These are phyloP conservation scores for Firmiana major DNA, from an alignment of 345 rosid genomes.

Conservation along the genomic window DNA sequence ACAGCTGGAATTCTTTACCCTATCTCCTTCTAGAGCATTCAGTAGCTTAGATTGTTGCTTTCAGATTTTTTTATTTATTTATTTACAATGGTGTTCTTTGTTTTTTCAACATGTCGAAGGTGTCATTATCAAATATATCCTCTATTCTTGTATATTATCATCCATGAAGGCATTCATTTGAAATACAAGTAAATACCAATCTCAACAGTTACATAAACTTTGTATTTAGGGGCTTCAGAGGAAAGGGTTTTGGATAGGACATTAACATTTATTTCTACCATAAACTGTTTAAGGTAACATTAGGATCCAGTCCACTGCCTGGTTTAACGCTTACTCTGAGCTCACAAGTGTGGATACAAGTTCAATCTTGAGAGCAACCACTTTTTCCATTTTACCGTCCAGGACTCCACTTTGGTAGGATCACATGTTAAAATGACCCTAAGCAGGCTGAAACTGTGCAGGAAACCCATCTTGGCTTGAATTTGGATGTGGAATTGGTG, in stretches of 20 bases:
- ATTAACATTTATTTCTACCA: not conserved
- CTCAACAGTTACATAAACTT: not conserved
- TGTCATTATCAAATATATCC: not conserved
- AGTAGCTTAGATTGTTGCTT: not conserved
- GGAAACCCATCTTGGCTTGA: not conserved
- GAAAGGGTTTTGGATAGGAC: not conserved
- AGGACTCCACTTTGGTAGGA: not conserved
- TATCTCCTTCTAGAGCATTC: not conserved
- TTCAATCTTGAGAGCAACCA: not conserved
- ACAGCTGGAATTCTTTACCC: not conserved
- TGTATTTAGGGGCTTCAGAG: not conserved
- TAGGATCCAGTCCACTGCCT: not conserved
- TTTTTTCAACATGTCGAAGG: not conserved
- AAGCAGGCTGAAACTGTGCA: not conserved
- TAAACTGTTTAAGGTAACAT: not conserved
- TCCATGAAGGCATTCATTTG: not conserved
- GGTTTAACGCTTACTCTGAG: not conserved
- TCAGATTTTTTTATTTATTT: not conserved
- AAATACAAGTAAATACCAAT: not conserved
- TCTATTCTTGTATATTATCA: not conserved
- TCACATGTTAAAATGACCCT: not conserved
- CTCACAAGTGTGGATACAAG: not conserved
- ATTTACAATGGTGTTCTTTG: not conserved
- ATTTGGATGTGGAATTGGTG: not conserved
- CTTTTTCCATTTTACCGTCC: not conserved